Base-by-base conservation (phyloP, 2,329 filamentous ascomycete species). In the Colletotrichum eleusines region DNA sequence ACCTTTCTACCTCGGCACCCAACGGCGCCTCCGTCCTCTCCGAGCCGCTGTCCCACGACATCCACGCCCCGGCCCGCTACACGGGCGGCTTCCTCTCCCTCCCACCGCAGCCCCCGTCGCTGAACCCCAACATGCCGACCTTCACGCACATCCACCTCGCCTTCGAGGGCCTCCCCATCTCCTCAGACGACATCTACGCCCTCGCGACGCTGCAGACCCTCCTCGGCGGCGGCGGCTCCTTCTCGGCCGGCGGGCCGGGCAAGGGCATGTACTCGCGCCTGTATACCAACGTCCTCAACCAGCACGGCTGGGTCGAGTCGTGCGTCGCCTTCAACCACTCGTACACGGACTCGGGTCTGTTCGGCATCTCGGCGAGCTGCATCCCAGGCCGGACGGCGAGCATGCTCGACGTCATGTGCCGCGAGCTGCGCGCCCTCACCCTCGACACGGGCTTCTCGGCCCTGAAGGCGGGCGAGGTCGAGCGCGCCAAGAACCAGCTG, bases 261-360 rank as follows among this genome's bases (percentile, higher is more conserved):
- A 99, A 99, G 85, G 96, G 96, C 80, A 99, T 99, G 96, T 98
- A 98, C 86, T 97, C 94, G 46, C 92, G 96, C 16, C 89, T 99
- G 11, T 99, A 98, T 86, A 98, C 95, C 73, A 97, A 98, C 80
- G 95, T 98, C 0, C 89, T 99, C 62, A 99, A 99, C 85, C 95
- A 98, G 83, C 91, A 97, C 83, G 94, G 93, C 75, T 99, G 95
- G 95, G 94, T 99, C 33, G 96, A 99, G 83, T 95, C 91, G 72
- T 98, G 96, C 83, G 88, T 97, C 62, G 92, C 95, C 38, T 98
- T 98, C 86, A 98, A 98, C 86, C 95, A 98, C 86, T 94, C 93
- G 57, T 99, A 99, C 87, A 96, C 94, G 0, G 96, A 99, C 81
- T 95, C 92, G 8, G 96, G 96, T 5, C 89, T 99, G 51, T 99